Evolutionary conservation across 495 filamentous ascomycete species (phyloP), one percentile per base, ranked within the genome.

Genomic region (Xylaria acuta): DNA sequence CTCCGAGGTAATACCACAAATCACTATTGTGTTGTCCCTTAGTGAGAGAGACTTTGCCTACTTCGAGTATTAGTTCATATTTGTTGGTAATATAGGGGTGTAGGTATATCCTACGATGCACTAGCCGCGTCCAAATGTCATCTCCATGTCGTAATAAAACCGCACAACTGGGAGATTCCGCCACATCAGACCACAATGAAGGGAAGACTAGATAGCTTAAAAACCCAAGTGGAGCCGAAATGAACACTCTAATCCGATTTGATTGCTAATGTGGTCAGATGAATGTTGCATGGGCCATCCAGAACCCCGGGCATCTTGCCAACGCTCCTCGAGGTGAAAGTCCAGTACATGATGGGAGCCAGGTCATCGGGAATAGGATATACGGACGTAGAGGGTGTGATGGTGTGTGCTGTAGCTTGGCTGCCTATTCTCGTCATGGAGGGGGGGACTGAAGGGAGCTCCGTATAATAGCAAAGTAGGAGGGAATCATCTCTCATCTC

Each of bases 171-270:
- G 38, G n/a, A 53, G 63, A 51, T 47, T 32, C 71, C 53, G 71
- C 64, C 71, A 73, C 71, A 73, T 73, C 71, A 73, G 64, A 62
- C 64, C 71, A 73, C 40, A 65, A 60, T 60, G 70, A 67, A 38
- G 63, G 53, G 34, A 51, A 47, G 40, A 60, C 51, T 2, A 56
- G 58, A 63, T 64, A 70, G 59, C 59, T 59, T 45, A 36, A 51
- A 47, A 58, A 49, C 18, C 25, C 27, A 62, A 67, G 70, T 72
- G 70, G 70, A 63, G 63, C 70, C 51, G 53, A 72, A 41, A 40
- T n/a, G 30, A 30, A 34, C 1, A 40, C 51, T 60, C 14, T 22
- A 40, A 72, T 49, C 70, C 70, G 70, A 67, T 67, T 72, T 67
- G 70, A 34, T 53, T 72, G 62, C 8, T 59, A 41, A 40, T 62